Conservation (phyloP, 2,329 filamentous ascomycete genomes). For the Aspergillus sp. region DNA sequence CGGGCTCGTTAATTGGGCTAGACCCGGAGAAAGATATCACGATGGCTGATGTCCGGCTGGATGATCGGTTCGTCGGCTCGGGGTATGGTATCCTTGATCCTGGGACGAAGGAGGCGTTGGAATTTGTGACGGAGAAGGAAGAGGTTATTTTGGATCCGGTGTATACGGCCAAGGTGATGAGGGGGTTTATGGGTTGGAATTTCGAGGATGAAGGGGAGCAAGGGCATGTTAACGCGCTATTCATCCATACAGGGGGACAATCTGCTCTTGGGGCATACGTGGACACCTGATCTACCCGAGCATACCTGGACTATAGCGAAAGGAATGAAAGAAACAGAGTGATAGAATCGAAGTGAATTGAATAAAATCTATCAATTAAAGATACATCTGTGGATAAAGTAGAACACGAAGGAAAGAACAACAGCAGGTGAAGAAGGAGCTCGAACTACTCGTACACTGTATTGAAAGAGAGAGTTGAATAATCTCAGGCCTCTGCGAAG, state of each 20-base stretch:
- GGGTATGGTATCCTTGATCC: conserved; percentile 39
- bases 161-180: conserved; percentile 41
- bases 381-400: conserved; percentile 22
- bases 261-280: conserved; percentile 39
- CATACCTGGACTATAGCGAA: neutral
- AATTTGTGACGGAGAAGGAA: conserved; percentile 33
- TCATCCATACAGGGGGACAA: conserved; percentile 45
- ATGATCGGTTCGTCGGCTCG: conserved; percentile 37
- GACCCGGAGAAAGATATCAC: conserved; percentile 31
- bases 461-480: conserved; percentile 21
- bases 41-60: conserved; percentile 35
- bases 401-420: conserved; percentile 23
- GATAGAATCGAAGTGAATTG: conserved; percentile 1
- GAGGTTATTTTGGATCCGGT: conserved; percentile 40
- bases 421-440: neutral
- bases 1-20: conserved; percentile 35
- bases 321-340: neutral
- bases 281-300: conserved; percentile 14
- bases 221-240: conserved; percentile 37
- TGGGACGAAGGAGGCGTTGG: conserved; percentile 28
- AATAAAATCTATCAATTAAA: conserved; percentile 26
- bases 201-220: conserved; percentile 18
- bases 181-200: conserved; percentile 34
- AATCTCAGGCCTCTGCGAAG: conserved; percentile 1
- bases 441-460: conserved; percentile 14